Evolutionary conservation across 306 rosid genomes (phyloP).

Genomic region (Albizia julibrissin): DNA sequence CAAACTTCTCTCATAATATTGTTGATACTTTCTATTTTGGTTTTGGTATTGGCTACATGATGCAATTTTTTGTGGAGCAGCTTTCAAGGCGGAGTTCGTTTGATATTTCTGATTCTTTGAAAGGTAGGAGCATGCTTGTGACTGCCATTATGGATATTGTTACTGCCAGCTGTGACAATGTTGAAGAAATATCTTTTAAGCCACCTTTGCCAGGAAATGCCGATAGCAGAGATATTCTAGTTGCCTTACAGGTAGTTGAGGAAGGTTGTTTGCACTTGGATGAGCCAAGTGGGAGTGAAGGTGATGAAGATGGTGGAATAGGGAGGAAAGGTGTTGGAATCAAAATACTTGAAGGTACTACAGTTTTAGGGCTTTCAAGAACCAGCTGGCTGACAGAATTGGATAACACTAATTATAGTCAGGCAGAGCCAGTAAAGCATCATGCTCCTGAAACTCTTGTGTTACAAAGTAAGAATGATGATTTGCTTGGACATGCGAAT

Average conservation of each 20-base stretch:
- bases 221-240: slow-evolving; percentile 82
- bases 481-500: slow-evolving; percentile 34
- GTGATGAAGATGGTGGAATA: slow-evolving; percentile 55
- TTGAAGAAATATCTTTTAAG: slow-evolving; percentile 54
- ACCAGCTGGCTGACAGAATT: slow-evolving; percentile 43
- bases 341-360: slow-evolving; percentile 80
- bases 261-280: slow-evolving; percentile 87
- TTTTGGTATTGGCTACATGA: slow-evolving; percentile 37
- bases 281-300: slow-evolving; percentile 59
- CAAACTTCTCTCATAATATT: slow-evolving; percentile 24
- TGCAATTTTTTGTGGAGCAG: slow-evolving; percentile 61
- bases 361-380: slow-evolving; percentile 82
- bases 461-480: slow-evolving; percentile 47
- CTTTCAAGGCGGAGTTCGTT: slow-evolving; percentile 73
- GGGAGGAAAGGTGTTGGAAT: slow-evolving; percentile 84
- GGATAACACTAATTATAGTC: slow-evolving; percentile 42
- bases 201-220: slow-evolving; percentile 82
- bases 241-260: slow-evolving; percentile 85
- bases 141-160: slow-evolving; percentile 95
- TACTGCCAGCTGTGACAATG: slow-evolving; percentile 78
- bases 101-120: slow-evolving; percentile 76
- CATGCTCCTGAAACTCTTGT: slow-evolving; percentile 34
- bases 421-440: slow-evolving; percentile 40
- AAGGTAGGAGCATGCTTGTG: slow-evolving; percentile 99
- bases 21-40: slow-evolving; percentile 32